Base-by-base conservation (phyloP, 805 yeast genomes). In the Yarrowia keelungensis region DNA sequence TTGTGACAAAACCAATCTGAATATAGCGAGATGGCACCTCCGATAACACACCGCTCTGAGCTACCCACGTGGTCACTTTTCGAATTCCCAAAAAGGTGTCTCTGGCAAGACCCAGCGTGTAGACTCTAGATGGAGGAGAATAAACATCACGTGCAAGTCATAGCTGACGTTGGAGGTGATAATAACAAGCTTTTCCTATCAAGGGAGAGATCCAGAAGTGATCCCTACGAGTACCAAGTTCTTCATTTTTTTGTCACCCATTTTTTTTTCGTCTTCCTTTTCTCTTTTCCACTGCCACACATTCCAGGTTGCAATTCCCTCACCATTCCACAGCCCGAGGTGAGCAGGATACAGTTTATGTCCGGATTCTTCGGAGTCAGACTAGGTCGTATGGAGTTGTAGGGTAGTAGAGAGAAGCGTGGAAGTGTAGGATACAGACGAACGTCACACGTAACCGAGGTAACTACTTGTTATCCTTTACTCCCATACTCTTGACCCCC, bases 21-120 rank as follows among this genome's bases (percentile, higher is more conserved):
- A 26, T 5, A 26, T 26, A 26, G 45, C 59, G 45, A 53, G 59
- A 39, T 39, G 59, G 45, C 59, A 53, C 36, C 19, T 53, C 59
- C 59, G 59, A 53, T 53, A 53, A 53, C 59, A 53, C 59, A 53
- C 59, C 59, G 59, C 45, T 39, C 36, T 14, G 59, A 38, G 51
- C 59, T 53, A 19, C 59, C 59, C 59, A 53, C 59, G 59, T 53
- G 59, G 59, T 53, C 45, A 53, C 45, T 53, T 53, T 53, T 53
- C 16, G 59, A 39, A 53, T 26, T 26, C 32, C 32, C 32, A 26
- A 26, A 5, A 26, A 19, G 5, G 46, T 3, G 19, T 19, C 19
- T 19, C 19, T 19, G 19, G 19, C 19, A 19, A 19, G 19, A 19
- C 19, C 19, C 19, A 19, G 19, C 19, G 19, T 19, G 19, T 19